Evolutionary conservation across 2,329 filamentous ascomycete genomes (phyloP), one percentile per base, ranked within the genome.

Genomic region (Colletotrichum tropicale): DNA sequence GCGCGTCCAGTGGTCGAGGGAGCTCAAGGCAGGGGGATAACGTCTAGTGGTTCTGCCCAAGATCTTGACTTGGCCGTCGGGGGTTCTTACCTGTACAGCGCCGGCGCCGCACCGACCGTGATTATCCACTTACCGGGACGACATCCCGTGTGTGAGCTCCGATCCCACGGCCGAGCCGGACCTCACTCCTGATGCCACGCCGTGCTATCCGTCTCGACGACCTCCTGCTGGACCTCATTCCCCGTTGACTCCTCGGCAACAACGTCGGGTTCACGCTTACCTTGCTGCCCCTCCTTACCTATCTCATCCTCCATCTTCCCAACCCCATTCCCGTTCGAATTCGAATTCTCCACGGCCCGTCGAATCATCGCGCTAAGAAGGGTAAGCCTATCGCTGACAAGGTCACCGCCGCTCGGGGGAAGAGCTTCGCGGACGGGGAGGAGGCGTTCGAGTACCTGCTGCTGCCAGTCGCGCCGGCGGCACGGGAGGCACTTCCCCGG

Each of bases 401-500:
- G 18, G 18, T 62, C 58, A 21, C 30, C 30, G 58, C 30, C 58
- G 58, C n/a, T 26, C 30, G 18, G 9, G 13, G 34, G 18, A 9
- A 13, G 12, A 26, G 5, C 24, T 10, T 48, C n/a, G 68, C 70
- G 76, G 24, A 26, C 8, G 21, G 21, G 10, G 13, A 38, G 28
- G 21, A 34, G 24, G 4, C 16, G 65, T 7, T 32, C 21, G 30
- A 56, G 38, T 28, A 69, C 52, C 55, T n/a, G 26, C 16, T 69
- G 48, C 36, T 77, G 75, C 34, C 36, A 24, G 12, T 67, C 62
- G 13, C 65, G 62, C 4, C 75, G 67, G 15, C 65, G 32, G 48
- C 76, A 77, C 52, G 58, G 52, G 30, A 75, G 70, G 52, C 76
- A 77, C 8, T 60, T 30, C 21, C 76, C 76, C 24, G 7, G 61